Evolutionary conservation across 352 stramenopile species (phyloP), one percentile per base, ranked within the genome.

Genomic region (Phytopythium boreale): DNA sequence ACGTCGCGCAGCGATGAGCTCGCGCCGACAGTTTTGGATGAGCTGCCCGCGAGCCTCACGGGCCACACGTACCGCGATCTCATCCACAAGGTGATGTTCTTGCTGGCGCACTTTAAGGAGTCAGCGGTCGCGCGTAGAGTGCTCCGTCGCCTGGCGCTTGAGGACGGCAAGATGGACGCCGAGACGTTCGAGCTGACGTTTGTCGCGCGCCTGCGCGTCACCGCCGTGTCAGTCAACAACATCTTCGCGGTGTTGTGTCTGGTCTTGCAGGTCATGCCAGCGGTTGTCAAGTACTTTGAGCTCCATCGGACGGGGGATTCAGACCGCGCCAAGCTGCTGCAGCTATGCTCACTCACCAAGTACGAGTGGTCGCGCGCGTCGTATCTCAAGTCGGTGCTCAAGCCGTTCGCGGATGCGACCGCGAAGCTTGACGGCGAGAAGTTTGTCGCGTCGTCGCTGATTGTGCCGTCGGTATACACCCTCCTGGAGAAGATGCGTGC

Each of bases 301-400:
- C 17, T 84, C 19, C 80, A 92, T 68, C 82, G 84, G 31, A 71
- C 88, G 29, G 69, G 71, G 14, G 59, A 70, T 12, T 86, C 79
- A 1, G 83, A 92, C 47, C 76, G 88, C 34, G 88, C 83, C 34
- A 92, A 92, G 61, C 64, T 92, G 9, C 74, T 90, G 27, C 83
- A 92, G 60, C 62, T 92, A 12, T 75, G 77, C 4, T 79, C 74
- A 8, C 68, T 92, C n/a, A 90, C 84, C 34, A 62, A 66, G 22
- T 89, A 89, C 60, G 84, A 92, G 37, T 92, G 84, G 84, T 81
- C 80, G 27, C 79, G 80, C 14, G 78, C 88, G 24, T 72, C 67
- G 11, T 85, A 87, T 59, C 64, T 92, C 27, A 76, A 76, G 31
- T 75, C 80, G 17, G 74, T 92, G 37, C 55, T 92, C 4, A 90